Conservation (phyloP, 208 protist species). For the Leishmania amazonensis region DNA sequence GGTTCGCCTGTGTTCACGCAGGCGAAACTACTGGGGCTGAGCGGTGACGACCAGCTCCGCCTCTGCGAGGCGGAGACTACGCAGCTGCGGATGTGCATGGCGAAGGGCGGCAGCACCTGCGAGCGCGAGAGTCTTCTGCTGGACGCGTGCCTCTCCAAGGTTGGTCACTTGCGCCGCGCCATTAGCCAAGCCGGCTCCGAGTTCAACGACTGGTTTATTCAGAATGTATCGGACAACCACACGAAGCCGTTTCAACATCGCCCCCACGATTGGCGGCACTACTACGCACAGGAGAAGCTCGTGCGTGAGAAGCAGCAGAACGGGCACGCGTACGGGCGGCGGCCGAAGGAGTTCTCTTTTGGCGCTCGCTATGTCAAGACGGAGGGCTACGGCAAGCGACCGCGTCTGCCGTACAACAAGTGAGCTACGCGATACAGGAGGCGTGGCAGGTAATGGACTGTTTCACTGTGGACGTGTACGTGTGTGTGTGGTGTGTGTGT, state of each 20-base stretch:
- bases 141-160: slow-evolving; percentile 78
- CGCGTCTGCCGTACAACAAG: slow-evolving; percentile 90
- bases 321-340: slow-evolving; percentile 67
- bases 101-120: slow-evolving; percentile 71
- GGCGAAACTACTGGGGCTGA: slow-evolving; percentile 78
- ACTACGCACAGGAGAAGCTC: slow-evolving; percentile 89
- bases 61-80: slow-evolving; percentile 89
- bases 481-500: not conserved
- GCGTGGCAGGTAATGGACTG: not conserved
- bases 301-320: slow-evolving; percentile 81
- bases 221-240: slow-evolving; percentile 91
- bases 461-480: not conserved
- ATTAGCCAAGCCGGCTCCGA: slow-evolving; percentile 64
- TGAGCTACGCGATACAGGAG: slow-evolving; percentile 24
- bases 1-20: slow-evolving; percentile 84
- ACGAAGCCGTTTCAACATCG: slow-evolving; percentile 90
- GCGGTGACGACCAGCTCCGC: slow-evolving; percentile 76
- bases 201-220: slow-evolving; percentile 92
- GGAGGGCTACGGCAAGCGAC: slow-evolving; percentile 81
- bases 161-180: slow-evolving; percentile 76
- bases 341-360: slow-evolving; percentile 80
- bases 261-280: slow-evolving; percentile 86
- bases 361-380: slow-evolving; percentile 85
- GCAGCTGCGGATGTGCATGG: slow-evolving; percentile 89
- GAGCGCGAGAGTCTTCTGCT: slow-evolving; percentile 78